Evolutionary conservation across 2,329 filamentous ascomycete genomes (phyloP).

Genomic region (Malbranchea zuffiana): DNA sequence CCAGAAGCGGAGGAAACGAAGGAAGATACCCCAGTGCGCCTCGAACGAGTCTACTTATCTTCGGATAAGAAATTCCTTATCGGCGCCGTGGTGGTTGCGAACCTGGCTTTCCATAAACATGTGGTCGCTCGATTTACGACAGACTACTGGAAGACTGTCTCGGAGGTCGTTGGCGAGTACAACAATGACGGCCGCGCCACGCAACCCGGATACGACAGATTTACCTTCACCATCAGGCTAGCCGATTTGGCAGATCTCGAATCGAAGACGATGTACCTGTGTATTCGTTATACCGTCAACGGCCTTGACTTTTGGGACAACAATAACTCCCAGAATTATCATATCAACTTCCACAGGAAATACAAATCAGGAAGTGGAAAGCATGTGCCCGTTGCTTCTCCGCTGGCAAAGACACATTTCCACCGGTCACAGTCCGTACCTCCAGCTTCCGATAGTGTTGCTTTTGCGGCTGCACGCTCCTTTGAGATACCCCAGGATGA

Average conservation of each 20-base stretch:
- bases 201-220: conserved; percentile 65
- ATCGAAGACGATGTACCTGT: conserved; percentile 84
- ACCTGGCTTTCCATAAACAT: conserved; percentile 77
- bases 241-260: conserved; percentile 77
- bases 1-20: conserved; percentile 51
- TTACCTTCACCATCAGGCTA: conserved; percentile 88
- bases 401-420: conserved; percentile 44
- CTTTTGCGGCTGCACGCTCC: conserved; percentile 36
- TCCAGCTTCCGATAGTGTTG: conserved; percentile 59
- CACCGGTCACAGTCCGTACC: conserved; percentile 41
- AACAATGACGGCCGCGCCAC: conserved; percentile 63
- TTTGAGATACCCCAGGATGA: conserved; percentile 4
- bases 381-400: conserved; percentile 40
- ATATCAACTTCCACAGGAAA: conserved; percentile 85
- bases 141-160: conserved; percentile 98
- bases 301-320: conserved; percentile 93
- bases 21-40: conserved; percentile 49
- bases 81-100: conserved; percentile 73
- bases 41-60: conserved; percentile 81
- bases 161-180: conserved; percentile 84
- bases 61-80: conserved; percentile 76
- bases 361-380: conserved; percentile 46
- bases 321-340: conserved; percentile 77
- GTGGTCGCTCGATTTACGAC: conserved; percentile 91
- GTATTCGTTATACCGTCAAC: conserved; percentile 74